Conservation (phyloP, 305 asterid genomes). For the Fraxinus ornus region DNA sequence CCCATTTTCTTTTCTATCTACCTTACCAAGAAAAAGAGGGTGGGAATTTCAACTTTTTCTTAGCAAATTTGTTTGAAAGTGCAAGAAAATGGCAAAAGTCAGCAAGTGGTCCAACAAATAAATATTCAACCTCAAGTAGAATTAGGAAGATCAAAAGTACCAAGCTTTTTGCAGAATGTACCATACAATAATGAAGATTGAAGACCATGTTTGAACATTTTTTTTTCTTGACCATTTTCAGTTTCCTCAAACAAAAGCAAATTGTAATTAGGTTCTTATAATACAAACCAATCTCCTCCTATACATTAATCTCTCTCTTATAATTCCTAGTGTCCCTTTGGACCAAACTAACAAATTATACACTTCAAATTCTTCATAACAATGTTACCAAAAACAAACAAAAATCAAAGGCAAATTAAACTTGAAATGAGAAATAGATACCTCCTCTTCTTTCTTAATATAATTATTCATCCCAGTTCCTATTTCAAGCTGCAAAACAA, state of each 20-base stretch:
- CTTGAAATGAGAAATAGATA: conserved; percentile 27
- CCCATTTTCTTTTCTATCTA: neutral
- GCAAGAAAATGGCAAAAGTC: neutral
- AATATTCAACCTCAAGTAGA: neutral
- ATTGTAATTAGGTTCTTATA: conserved; percentile 18
- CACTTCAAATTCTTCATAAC: conserved; percentile 45
- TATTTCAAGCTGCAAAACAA: conserved; percentile 31
- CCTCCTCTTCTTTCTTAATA: conserved; percentile 31
- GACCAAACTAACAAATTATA: conserved; percentile 48
- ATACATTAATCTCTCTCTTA: conserved; percentile 40
- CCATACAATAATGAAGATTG: neutral
- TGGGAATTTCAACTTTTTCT: neutral
- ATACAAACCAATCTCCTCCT: conserved; percentile 46
- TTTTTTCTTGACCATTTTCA: neutral
- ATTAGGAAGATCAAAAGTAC: conserved; percentile 6
- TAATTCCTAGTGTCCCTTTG: conserved; percentile 36
- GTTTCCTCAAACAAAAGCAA: conserved; percentile 7
- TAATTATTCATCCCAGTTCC: conserved; percentile 22
- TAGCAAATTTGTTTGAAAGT: neutral
- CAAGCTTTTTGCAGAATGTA: conserved; percentile 5
- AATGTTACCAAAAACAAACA: conserved; percentile 23
- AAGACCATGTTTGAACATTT: neutral
- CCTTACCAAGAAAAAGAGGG: neutral
- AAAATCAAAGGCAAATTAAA: conserved; percentile 8
- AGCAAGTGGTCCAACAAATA: neutral